Evolutionary conservation across 768 basidiomycete genomes (phyloP), one percentile per base, ranked within the genome.

Genomic region (Rhodotorula taiwanensis): DNA sequence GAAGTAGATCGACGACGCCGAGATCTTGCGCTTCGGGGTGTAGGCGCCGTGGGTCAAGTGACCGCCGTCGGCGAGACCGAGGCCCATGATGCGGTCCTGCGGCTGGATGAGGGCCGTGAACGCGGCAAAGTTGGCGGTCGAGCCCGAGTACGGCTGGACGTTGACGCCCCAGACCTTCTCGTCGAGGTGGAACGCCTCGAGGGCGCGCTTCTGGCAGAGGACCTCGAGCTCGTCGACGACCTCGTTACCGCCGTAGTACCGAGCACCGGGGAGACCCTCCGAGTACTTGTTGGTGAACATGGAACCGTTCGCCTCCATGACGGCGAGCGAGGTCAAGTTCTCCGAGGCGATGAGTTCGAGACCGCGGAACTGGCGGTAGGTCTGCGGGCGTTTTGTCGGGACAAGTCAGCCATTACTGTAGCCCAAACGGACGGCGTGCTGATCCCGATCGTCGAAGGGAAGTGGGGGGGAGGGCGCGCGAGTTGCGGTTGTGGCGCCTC

Each of bases 1-100:
- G 87, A 98, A 99, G 81, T 98, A 98, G 79, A 99, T 97, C 25
- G 95, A 98, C 28, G 94, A 98, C 41, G 95, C 90, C 39, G 95
- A 97, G 86, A 99, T 98, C 79, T 99, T 98, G 82, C 97, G 95
- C 81, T 98, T 98, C 43, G 69, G 64, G 16, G 73, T 74, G 78
- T 93, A 99, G 81, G 94, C 94, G 34, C 94, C 94, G 75, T 97
- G 94, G 39, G 92, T 97, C 71, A 73, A 83, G 77, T 95, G 93
- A 52, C 92, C 94, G 76, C 94, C 94, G 74, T 98, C 93, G 20
- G 94, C 91, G 41, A 99, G 86, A 65, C 92, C 93, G 71, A 99
- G 87, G 77, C 94, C 94, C 94, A 99, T 98, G 71, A 99, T 83
- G 66, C 94, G 87, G 78, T 98, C 94, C 76, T 97, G 89, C 53